Base-by-base conservation (phyloP, 2,329 filamentous ascomycete genomes). In the Calonectria pseudoreteaudii region DNA sequence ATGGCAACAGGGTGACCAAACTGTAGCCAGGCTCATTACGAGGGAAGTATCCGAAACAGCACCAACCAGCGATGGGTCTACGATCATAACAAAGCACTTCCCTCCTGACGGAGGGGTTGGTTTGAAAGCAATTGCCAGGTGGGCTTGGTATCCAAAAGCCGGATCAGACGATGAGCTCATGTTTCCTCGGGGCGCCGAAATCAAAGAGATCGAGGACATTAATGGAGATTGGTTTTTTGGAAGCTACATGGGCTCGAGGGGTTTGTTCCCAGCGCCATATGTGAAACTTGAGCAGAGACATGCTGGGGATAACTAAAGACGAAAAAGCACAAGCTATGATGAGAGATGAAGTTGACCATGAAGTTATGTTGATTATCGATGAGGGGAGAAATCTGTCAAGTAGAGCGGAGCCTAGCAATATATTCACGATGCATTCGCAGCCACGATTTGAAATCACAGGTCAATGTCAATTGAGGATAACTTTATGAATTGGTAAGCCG, bases 221-320 rank as follows among this genome's bases (percentile, higher is more conserved):
- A 98, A 98, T 82, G 94, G 93, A 23, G 95, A 98, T 83, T 98
- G 96, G 96, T 95, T 90, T 80, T 94, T 93, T 86, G 96, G 96
- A 0, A 92, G 92, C 34, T 98, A 98, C 87, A 95, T 95, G 85
- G 95, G 95, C 0, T 87, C 86, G 30, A 92, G 91, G 78, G 96
- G 95, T 0, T 80, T 98, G 76, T 97, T 98, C 81, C 96, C 96
- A 6, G 92, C 93, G 9, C 90, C 91, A 10, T 96, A 96, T 87
- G 94, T 95, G 31, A 87, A 86, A 77, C 81, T 92, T 34, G 77
- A 81, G 23, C 75, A 90, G 50, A 77, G 74, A 53, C 50, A 72
- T 64, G 66, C 65, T 53, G 56, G 58, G 50, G 60, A 56, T 68
- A 74, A 60, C 41, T 64, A 30, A 31, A 60, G 30, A 28, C 28